Evolutionary conservation across 2,329 filamentous ascomycete species (phyloP), one percentile per base, ranked within the genome.

Genomic region (Leptographium lundbergii): DNA sequence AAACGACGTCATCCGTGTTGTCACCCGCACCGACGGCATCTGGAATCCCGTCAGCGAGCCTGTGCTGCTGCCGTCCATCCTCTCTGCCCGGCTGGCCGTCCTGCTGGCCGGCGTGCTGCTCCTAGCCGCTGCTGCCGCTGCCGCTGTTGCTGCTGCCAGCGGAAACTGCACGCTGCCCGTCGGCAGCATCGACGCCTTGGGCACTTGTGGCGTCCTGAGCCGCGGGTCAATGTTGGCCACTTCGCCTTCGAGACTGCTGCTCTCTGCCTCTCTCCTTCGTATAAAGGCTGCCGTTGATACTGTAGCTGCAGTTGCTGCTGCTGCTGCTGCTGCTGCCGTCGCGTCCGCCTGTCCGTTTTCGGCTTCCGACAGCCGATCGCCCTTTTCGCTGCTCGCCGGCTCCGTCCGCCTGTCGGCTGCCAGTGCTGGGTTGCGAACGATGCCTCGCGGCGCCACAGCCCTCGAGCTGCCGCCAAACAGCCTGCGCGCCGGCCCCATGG

Each of bases 1-100:
- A 13, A 54, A 57, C 7, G 57, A 27, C 14, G 60, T 64, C 34
- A 62, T 32, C 57, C n/a, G 19, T 5, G 19, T 22, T 4, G n/a
- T 36, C 29, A n/a, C 22, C 25, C 24, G 22, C 36, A 48, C 10
- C 11, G 32, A 24, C 1, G 54, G 54, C 54, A 55, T 55, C 54
- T 39, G 54, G 54, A 55, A 55, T 2, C 11, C 51, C 2, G 17
- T 34, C 27, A 7, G 32, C 6, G 27, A 3, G 3, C n/a, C 13
- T 9, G 19, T 2, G 1, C 19, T 34, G 17, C 24, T 22, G 51
- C 13, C 19, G 19, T 19, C 29, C 17, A 17, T 6, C 24, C 25
- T 29, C 9, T 24, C 50, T 14, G 50, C 2, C 11, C 27, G 3
- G 50, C 25, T 25, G 14, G 25, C 50, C 27, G 17, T 27, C 50